These are phyloP conservation scores for Xerocomus nothofagi DNA, from an alignment of 1,284 basidiomycete genomes.

Conservation along the genomic window DNA sequence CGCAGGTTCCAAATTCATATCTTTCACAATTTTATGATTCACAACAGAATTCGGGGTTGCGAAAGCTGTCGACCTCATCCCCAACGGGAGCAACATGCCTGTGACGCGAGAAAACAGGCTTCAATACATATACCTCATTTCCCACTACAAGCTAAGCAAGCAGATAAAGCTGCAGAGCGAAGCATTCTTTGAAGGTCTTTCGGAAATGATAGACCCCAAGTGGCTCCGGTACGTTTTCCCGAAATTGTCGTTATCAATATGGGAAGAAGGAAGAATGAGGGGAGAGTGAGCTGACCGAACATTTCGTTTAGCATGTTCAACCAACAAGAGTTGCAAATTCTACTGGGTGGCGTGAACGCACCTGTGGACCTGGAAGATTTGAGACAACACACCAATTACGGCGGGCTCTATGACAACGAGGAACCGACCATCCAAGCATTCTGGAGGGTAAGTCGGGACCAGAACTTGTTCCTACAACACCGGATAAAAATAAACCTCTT, in stretches of 20 bases:
- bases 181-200: constrained; percentile 84
- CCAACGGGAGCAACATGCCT: constrained; percentile 79
- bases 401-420: constrained; percentile 71
- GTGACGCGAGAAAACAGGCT: constrained; percentile 91
- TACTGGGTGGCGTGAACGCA: constrained; percentile 81
- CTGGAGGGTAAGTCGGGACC: constrained; percentile 65
- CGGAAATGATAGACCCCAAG: constrained; percentile 85
- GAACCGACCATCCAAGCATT: constrained; percentile 73
- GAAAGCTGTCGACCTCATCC: constrained; percentile 78
- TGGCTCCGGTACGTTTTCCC: constrained; percentile 74
- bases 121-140: constrained; percentile 88
- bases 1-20: background rate
- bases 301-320: constrained; percentile 79
- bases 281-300: constrained; percentile 8
- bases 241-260: background rate
- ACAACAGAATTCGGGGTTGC: constrained; percentile 81
- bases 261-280: background rate
- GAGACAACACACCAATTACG: constrained; percentile 72
- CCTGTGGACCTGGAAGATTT: constrained; percentile 85
- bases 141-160: constrained; percentile 85
- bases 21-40: background rate
- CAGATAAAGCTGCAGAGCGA: constrained; percentile 88
- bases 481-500: constrained; percentile 2
- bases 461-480: background rate
- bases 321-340: constrained; percentile 85